Conservation (phyloP, 2,329 filamentous ascomycete genomes). For the Aspergillus arachidicola region DNA sequence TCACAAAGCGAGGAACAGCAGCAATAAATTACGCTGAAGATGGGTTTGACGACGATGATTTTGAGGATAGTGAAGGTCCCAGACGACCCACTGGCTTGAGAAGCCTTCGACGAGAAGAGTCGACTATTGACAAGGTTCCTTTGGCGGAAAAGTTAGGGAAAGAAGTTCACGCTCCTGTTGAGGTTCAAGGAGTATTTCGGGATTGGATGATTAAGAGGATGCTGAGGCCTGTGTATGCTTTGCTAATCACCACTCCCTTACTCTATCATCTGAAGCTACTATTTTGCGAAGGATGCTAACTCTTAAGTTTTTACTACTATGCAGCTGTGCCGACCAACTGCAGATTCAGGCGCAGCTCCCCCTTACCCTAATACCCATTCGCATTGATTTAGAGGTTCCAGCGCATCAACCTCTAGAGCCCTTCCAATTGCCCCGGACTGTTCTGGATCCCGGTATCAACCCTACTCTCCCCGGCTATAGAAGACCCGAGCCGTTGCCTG, state of each 20-base stretch:
- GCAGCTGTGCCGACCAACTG: conserved; percentile 59
- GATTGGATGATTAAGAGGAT: conserved; percentile 87
- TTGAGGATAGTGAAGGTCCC: conserved; percentile 66
- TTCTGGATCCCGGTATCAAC: conserved; percentile 52
- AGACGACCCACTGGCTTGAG: conserved; percentile 76
- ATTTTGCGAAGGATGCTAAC: conserved; percentile 23
- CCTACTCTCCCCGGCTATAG: conserved; percentile 77
- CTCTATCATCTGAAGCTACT: neutral
- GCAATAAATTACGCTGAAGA: conserved; percentile 98
- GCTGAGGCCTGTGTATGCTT: conserved; percentile 47
- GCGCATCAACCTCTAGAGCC: conserved; percentile 59
- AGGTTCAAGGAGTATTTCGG: conserved; percentile 87
- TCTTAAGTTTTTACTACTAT: conserved; percentile 11
- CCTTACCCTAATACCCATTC: conserved; percentile 89
- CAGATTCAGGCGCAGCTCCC: conserved; percentile 74
- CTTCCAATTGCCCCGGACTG: conserved; percentile 47
- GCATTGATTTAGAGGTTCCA: conserved; percentile 91
- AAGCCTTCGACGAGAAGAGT: conserved; percentile 77
- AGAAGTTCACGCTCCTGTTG: conserved; percentile 75
- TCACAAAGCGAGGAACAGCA: conserved; percentile 95
- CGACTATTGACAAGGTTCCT: conserved; percentile 63
- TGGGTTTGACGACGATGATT: conserved; percentile 77
- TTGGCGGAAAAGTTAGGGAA: conserved; percentile 78
- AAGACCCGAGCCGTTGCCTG: conserved; percentile 74
- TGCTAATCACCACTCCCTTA: conserved; percentile 11